A percentile compares a stretch with the other conserved stretches of the same genome.
Conservation (phyloP, 495 filamentous ascomycete genomes). For the Penicillium angulare region DNA sequence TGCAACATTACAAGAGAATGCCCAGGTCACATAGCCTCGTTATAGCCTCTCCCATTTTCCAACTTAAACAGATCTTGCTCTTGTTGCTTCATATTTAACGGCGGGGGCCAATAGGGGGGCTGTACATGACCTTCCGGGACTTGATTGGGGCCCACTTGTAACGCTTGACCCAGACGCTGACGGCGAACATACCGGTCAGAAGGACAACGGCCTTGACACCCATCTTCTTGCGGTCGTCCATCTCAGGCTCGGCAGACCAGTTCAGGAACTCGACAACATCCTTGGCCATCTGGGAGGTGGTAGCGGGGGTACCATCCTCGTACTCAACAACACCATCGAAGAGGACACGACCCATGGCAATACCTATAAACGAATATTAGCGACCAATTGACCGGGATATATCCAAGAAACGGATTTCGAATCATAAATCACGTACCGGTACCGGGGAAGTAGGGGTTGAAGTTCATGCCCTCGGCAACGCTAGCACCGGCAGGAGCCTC, state of each 20-base stretch:
- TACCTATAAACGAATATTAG: constrained; percentile 52
- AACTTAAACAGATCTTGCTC: constrained; percentile 33
- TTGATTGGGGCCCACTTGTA: constrained; percentile 98
- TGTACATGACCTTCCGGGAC: constrained; percentile 88
- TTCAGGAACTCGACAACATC: constrained; percentile 98
- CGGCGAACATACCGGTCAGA: constrained; percentile 70
- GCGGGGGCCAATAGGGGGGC: constrained; percentile 59
- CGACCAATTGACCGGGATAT: background rate
- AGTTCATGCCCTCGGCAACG: constrained; percentile 87
- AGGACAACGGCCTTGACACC: constrained; percentile 89
- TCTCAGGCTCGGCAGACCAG: constrained; percentile 98
- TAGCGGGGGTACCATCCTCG: constrained; percentile 92
- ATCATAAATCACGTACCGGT: constrained; percentile 62
- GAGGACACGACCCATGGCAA: constrained; percentile 97
- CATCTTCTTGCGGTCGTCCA: constrained; percentile 99
- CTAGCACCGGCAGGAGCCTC: constrained; percentile 85
- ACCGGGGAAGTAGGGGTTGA: constrained; percentile 99
- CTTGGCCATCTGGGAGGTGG: constrained; percentile 99
- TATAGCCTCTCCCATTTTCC: constrained; percentile 34
- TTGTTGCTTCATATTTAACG: constrained; percentile 34
- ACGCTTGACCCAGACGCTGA: constrained; percentile 97
- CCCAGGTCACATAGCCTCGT: constrained; percentile 29
- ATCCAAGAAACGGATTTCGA: background rate
- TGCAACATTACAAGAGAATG: constrained; percentile 29
- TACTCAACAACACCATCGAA: constrained; percentile 98